phyloP scores from a whole-genome alignment of 176 grass and related monocot genomes.

The Thinopyrum elongatum region DNA sequence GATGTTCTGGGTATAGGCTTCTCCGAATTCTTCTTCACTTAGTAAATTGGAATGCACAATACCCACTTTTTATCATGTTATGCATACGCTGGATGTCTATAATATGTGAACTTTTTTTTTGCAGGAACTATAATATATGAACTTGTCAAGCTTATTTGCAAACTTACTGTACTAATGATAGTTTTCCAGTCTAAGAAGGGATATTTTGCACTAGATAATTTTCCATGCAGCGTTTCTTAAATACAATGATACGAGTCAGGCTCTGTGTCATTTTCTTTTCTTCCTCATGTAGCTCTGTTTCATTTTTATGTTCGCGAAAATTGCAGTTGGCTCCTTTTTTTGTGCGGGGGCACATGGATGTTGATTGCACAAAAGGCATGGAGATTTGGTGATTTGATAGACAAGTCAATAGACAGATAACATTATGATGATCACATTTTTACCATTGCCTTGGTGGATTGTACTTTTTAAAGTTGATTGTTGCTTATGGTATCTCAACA shows the following conservation, averaged over 20 bases:
- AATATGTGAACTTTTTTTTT: not conserved
- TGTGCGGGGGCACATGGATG: not conserved
- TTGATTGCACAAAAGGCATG: not conserved
- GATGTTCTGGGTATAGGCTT: not conserved
- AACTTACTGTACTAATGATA: not conserved
- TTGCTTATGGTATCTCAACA: conserved; percentile 35
- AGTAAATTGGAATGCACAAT: not conserved
- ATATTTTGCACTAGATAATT: conserved; percentile 9
- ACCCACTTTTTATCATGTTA: not conserved
- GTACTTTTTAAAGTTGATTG: conserved; percentile 7
- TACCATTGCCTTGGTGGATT: not conserved
- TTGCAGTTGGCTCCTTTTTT: not conserved
- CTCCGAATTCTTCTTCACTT: not conserved
- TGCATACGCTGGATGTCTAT: not conserved
- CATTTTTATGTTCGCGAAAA: conserved; percentile 4
- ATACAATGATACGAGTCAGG: conserved; percentile 2
- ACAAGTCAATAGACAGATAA: not conserved
- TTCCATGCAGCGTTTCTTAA: conserved; percentile 2
- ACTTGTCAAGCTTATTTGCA: not conserved
- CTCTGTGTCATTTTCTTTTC: not conserved
- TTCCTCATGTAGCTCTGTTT: not conserved
- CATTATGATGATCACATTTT: not conserved
- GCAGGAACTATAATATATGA: no score
- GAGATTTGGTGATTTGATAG: not conserved
- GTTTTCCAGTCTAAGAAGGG: not conserved